Evolutionary conservation across 2,329 filamentous ascomycete genomes (phyloP), one percentile per base, ranked within the genome.

Genomic region (Coleophoma cylindrospora): DNA sequence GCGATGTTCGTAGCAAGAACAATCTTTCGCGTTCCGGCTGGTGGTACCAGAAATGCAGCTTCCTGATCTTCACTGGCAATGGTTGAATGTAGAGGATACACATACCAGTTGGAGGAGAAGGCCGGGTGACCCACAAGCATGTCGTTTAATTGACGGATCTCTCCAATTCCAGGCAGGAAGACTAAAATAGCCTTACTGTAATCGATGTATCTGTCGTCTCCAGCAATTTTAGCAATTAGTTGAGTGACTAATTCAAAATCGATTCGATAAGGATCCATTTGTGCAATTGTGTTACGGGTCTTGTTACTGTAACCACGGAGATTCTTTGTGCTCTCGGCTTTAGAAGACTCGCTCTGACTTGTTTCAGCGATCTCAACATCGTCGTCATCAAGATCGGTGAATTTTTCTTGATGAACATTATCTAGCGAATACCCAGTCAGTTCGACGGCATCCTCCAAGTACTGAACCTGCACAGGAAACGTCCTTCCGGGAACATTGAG

Each of bases 31-130:
- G 84, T 76, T 0, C 92, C 92, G 3, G 76, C 77, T 1, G 91
- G 90, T 6, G 94, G 94, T 0, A 96, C 71, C 6, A 89, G 74
- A 65, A 99, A 99, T 0, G 94, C 94, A 34, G 87, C 85, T 68
- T 99, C 92, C 66, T 99, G 94, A 54, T 99, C 94, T 61, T 97
- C 92, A 43, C 88, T 96, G 11, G 92, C 91, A 59, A 99, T 96
- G 0, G 88, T 90, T 0, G 94, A 97, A 66, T 99, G 94, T 34
- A 99, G 76, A 12, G 91, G 87, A 66, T 95, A 91, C 1, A 99
- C 76, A 48, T 89, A 79, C 91, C 92, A 99, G 49, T 83, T 79
- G 36, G 78, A 76, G 34, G 80, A 74, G 66, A 97, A 96, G 3
- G 79, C 77, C 1, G 84, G 83, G 60, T 95, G 86, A 0, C 89